Evolutionary conservation across 345 rosid genomes (phyloP).

Genomic region (Eucalyptus curtisii): DNA sequence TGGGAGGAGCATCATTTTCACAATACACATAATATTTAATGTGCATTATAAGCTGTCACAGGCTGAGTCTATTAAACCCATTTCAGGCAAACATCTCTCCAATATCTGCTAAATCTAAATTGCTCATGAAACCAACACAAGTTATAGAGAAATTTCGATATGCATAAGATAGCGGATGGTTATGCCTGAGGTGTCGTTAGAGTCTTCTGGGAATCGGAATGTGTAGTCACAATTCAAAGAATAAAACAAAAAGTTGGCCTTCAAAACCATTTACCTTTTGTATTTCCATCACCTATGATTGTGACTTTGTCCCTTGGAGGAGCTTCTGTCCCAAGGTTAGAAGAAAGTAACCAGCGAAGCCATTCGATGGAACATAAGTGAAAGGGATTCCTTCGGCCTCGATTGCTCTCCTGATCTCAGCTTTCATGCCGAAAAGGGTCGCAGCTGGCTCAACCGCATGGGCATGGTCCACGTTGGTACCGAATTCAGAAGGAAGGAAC

Average conservation of each 20-base stretch:
- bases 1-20: background rate
- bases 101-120: background rate
- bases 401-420: slow-evolving; percentile 3
- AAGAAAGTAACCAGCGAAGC: slow-evolving; percentile 4
- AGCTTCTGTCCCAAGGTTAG: slow-evolving; percentile 3
- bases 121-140: background rate
- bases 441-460: slow-evolving; percentile 9
- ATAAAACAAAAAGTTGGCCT: background rate
- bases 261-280: slow-evolving; percentile 6
- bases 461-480: slow-evolving; percentile 3
- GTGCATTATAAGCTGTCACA: background rate
- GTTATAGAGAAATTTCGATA: background rate
- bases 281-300: slow-evolving; percentile 8
- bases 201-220: background rate
- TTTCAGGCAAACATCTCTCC: background rate
- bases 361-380: slow-evolving; percentile 8
- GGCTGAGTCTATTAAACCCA: background rate
- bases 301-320: slow-evolving; percentile 7
- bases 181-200: background rate
- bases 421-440: background rate
- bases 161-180: background rate
- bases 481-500: slow-evolving; percentile 25
- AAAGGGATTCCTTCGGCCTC: slow-evolving; percentile 24
- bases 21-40: no score
- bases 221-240: background rate